Percentiles rank a stretch among this genome's conserved stretches.
Evolutionary conservation across 106 monocot species (phyloP).

Genomic region (Phalaenopsis aphrodite): DNA sequence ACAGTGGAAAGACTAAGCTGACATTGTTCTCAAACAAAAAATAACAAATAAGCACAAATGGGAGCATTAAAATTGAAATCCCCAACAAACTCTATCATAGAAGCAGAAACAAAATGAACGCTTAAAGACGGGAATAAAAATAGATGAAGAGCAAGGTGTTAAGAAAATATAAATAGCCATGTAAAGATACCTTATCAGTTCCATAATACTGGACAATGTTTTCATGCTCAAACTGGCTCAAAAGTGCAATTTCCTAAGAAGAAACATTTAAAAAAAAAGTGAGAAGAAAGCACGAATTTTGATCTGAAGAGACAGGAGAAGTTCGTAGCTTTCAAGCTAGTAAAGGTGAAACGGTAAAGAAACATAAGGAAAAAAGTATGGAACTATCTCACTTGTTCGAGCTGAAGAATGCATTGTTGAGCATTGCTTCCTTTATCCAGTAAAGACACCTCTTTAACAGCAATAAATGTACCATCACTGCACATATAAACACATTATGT

Average conservation of each 20-base stretch:
- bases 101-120: background rate
- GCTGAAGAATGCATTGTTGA: slow-evolving; percentile 49
- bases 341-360: background rate
- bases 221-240: slow-evolving; percentile 78
- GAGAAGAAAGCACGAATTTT: slow-evolving; percentile 1
- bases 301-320: background rate
- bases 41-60: background rate
- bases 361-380: background rate
- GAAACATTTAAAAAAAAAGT: background rate
- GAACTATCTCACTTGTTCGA: slow-evolving; percentile 38
- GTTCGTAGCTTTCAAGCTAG: background rate
- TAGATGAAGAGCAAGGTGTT: background rate
- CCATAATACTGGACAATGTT: slow-evolving; percentile 80
- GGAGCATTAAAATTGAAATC: background rate
- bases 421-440: slow-evolving; percentile 50
- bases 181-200: slow-evolving; percentile 63
- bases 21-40: background rate
- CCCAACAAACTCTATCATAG: background rate
- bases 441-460: slow-evolving; percentile 59
- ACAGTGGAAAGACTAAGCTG: background rate
- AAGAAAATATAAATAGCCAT: background rate
- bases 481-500: slow-evolving; percentile 1
- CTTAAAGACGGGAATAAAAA: background rate
- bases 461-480: slow-evolving; percentile 66
- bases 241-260: slow-evolving; percentile 73